Evolutionary conservation across 163 green algal genomes (phyloP), one percentile per base, ranked within the genome.

Genomic region (Prototheca cutis): DNA sequence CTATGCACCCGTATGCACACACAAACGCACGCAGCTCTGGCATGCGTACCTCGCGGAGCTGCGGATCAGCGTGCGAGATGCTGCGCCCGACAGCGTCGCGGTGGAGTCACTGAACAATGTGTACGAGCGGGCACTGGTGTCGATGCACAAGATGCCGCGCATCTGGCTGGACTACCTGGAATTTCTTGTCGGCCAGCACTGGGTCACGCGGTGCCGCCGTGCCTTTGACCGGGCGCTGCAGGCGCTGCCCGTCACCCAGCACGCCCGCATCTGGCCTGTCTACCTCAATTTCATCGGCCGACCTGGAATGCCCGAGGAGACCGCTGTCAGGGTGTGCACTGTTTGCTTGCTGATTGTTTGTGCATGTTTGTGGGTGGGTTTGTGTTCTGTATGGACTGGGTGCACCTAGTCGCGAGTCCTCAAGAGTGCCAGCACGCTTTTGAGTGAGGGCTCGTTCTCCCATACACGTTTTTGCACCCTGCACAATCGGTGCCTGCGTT

Each of bases 61-160:
- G 15, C 63, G 68, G 4, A 34, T 68, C 29, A 81, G 69, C 15
- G 79, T 94, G 28, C 76, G 86, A 1, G 85, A 83, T 2, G 55
- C 86, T 36, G 25, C 60, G 0, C 53, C 72, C 2, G 65, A 74
- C 27, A 63, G 90, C 66, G 71, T 71, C 1, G 29, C 45, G 2
- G 36, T 74, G 10, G 61, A 58, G 28, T 65, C 84, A 8, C 71
- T 98, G 42, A 91, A 87, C 68, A 89, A 95, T 78, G 90, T 82
- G 0, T 99, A 87, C 55, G 91, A 98, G 79, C 84, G 93, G 3
- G 84, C 92, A 1, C 74, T 98, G 23, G 88, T 97, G 8, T 90
- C 83, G 0, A 95, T 98, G 90, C 91, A 98, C 84, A 98, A 98
- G 71, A 96, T 96, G 90, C 92, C 92, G 0, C 78, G 84, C 53